A percentile compares a stretch with the other conserved stretches of the same genome.
Evolutionary conservation across 352 stramenopile genomes (phyloP).

Genomic region (Lagenidium giganteum): DNA sequence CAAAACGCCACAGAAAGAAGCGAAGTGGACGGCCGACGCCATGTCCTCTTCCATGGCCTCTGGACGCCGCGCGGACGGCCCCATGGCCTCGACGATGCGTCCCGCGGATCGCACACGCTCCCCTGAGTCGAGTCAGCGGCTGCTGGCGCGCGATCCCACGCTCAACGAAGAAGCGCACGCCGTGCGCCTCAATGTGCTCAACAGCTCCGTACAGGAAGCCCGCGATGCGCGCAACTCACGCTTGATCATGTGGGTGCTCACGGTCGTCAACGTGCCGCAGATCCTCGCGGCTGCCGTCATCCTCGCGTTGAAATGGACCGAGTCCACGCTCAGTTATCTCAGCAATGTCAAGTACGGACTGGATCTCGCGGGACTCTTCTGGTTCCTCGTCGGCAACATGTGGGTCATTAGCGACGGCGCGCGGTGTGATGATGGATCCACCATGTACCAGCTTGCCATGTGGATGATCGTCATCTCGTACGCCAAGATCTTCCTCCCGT

Average conservation of each 20-base stretch:
- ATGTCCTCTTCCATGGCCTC: too few relatives aligned
- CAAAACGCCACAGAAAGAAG: too few relatives aligned
- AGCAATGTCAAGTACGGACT: conserved; percentile 81
- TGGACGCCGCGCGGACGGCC: not conserved
- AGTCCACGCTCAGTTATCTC: conserved; percentile 61
- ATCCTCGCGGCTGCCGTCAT: conserved; percentile 52
- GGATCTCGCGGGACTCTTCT: conserved; percentile 74
- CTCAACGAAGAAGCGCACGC: conserved; percentile 65
- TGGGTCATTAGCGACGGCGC: conserved; percentile 84
- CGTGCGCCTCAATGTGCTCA: conserved; percentile 80
- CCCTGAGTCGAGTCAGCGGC: conserved; percentile 21
- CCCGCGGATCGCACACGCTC: not conserved
- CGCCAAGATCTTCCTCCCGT: conserved; percentile 91
- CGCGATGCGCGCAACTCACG: conserved; percentile 74
- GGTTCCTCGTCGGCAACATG: conserved; percentile 87
- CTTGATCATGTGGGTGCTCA: conserved; percentile 76
- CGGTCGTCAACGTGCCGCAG: conserved; percentile 73
- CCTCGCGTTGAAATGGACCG: conserved; percentile 61
- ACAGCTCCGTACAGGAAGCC: conserved; percentile 76
- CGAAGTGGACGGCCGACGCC: too few relatives aligned
- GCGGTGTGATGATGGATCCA: conserved; percentile 69
- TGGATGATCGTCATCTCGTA: conserved; percentile 93
- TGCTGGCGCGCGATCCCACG: conserved; percentile 23
- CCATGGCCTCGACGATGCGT: not conserved
- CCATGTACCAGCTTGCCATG: conserved; percentile 80